Evolutionary conservation across 192 early-diverging fungal species (phyloP).

Genomic region (Spizellomyces punctatus): DNA sequence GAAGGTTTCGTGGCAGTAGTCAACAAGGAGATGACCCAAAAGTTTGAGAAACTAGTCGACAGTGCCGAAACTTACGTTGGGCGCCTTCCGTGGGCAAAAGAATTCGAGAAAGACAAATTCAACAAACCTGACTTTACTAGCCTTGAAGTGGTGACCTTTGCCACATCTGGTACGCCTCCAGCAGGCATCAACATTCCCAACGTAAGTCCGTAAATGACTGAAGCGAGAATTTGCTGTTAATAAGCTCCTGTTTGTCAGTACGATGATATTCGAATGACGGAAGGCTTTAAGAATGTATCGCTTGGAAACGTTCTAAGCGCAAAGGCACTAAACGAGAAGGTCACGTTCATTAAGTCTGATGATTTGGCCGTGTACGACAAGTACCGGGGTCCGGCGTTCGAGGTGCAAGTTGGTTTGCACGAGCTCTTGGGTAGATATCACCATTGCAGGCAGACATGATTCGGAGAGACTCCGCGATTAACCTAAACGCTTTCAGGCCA

Average conservation of each 20-base stretch:
- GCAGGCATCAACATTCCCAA: conserved; percentile 50
- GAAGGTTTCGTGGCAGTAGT: conserved; percentile 65
- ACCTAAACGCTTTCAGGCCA: conserved; percentile 38
- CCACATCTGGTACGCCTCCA: conserved; percentile 50
- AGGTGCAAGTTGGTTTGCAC: conserved; percentile 65
- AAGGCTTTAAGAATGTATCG: conserved; percentile 66
- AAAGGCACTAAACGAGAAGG: conserved; percentile 49
- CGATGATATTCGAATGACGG: conserved; percentile 42
- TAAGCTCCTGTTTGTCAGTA: conserved; percentile 20
- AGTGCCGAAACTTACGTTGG: conserved; percentile 49
- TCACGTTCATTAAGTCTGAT: conserved; percentile 51
- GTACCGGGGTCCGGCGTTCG: conserved; percentile 48
- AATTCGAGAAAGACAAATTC: conserved; percentile 59
- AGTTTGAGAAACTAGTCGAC: conserved; percentile 60
- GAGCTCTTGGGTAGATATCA: conserved; percentile 46
- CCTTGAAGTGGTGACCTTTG: conserved; percentile 60
- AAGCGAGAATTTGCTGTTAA: not conserved
- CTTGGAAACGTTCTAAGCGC: conserved; percentile 60
- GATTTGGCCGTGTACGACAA: conserved; percentile 50
- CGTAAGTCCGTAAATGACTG: conserved; percentile 5
- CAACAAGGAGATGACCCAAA: conserved; percentile 61
- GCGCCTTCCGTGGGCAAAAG: conserved; percentile 54
- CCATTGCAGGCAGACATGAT: not conserved
- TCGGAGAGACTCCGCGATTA: not conserved
- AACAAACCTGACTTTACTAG: conserved; percentile 62